These are phyloP conservation scores for Aureobasidium melanogenum DNA, from an alignment of 2,329 filamentous ascomycete species.

Conservation along the genomic window DNA sequence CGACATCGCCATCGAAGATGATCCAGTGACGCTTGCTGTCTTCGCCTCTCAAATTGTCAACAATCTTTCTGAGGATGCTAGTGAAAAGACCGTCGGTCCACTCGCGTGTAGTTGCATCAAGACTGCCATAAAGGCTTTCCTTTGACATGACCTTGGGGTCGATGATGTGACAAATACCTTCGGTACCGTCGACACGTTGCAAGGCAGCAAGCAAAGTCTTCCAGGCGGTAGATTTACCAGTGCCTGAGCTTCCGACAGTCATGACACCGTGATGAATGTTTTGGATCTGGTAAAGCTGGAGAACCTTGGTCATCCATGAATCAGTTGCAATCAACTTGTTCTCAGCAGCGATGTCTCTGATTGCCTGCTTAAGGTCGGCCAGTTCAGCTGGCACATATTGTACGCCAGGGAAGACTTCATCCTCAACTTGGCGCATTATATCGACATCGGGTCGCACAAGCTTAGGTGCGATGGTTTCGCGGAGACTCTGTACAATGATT, in stretches of 20 bases:
- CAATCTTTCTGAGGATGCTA: constrained; percentile 93
- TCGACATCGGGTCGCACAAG: constrained; percentile 87
- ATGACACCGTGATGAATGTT: constrained; percentile 98
- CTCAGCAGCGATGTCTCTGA: constrained; percentile 73
- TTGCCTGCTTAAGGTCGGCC: constrained; percentile 67
- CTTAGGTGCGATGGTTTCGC: constrained; percentile 97
- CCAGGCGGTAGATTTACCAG: constrained; percentile 95
- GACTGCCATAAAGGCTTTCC: constrained; percentile 87
- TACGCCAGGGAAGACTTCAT: constrained; percentile 81
- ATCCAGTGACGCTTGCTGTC: constrained; percentile 98
- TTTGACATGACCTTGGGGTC: constrained; percentile 99
- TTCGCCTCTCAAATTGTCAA: constrained; percentile 95
- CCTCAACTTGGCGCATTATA: constrained; percentile 76
- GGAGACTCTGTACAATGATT: constrained; percentile 96
- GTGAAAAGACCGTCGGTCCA: constrained; percentile 99
- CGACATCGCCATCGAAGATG: constrained; percentile 96
- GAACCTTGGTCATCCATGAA: constrained; percentile 92
- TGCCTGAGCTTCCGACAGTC: constrained; percentile 99
- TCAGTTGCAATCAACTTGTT: constrained; percentile 85
- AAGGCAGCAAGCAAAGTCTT: constrained; percentile 83
- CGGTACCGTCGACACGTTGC: constrained; percentile 80
- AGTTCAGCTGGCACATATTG: constrained; percentile 87
- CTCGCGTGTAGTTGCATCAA: constrained; percentile 94
- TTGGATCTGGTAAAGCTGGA: constrained; percentile 97
- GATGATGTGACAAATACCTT: constrained; percentile 94